phyloP scores from a whole-genome alignment of 1,139 yeast genomes.

The Zhuliangozyma blackwelliae region DNA sequence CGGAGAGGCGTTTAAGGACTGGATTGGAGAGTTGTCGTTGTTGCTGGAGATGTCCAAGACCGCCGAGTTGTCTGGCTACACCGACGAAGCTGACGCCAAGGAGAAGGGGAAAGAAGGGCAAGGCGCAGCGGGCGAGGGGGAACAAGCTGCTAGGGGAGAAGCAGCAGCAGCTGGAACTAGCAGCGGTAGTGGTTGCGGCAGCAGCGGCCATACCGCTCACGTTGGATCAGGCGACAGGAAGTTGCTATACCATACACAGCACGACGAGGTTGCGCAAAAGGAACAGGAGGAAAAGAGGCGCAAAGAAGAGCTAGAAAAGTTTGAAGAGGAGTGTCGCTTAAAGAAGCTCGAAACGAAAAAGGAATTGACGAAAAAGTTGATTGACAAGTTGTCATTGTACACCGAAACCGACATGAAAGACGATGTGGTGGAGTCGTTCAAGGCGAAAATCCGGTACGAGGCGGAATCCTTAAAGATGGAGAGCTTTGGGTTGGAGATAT shows the following conservation, averaged over 20 bases:
- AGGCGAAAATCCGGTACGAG: conserved; percentile 68
- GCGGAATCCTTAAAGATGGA: conserved; percentile 90
- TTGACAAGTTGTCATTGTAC: conserved; percentile 64
- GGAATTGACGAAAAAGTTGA: conserved; percentile 58
- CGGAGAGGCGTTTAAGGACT: conserved; percentile 80
- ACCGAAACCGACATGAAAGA: conserved; percentile 79
- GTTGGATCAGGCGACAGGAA: background rate
- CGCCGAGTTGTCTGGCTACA: conserved; percentile 46
- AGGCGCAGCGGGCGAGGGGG: background rate
- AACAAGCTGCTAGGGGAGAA: background rate
- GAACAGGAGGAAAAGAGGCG: conserved; percentile 47
- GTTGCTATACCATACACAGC: conserved; percentile 8
- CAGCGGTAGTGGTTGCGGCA: background rate
- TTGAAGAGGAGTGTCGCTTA: conserved; percentile 71
- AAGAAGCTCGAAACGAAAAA: conserved; percentile 72
- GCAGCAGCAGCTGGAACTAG: background rate
- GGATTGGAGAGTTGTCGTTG: conserved; percentile 73
- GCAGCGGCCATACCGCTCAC: background rate
- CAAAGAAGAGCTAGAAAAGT: conserved; percentile 65
- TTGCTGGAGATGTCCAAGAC: conserved; percentile 57
- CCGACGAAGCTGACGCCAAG: conserved; percentile 29
- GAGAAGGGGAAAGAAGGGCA: conserved; percentile 11
- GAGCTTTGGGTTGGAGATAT: conserved; percentile 86
- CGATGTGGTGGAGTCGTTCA: conserved; percentile 66
- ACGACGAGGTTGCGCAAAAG: conserved; percentile 17